These are phyloP conservation scores for Anethum foeniculum DNA, from an alignment of 140 eudicot genomes.

Conservation along the genomic window DNA sequence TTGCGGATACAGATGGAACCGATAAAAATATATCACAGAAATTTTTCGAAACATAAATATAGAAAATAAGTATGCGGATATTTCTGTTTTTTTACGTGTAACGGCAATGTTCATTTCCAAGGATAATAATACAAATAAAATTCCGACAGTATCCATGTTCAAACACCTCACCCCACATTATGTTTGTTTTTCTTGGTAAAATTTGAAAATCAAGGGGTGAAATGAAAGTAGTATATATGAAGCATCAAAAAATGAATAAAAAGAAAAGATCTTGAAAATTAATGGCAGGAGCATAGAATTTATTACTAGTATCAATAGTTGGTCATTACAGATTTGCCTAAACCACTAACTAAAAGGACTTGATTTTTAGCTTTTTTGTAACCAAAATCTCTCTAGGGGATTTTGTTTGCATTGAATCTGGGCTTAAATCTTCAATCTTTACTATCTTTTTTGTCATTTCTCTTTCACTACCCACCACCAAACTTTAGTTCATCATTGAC, in stretches of 20 bases:
- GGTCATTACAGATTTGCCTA: slow-evolving; percentile 1
- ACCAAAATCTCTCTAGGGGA: background rate
- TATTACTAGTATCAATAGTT: background rate
- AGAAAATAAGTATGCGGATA: too few relatives aligned
- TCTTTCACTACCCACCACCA: background rate
- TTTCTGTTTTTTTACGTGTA: background rate
- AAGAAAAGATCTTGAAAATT: background rate
- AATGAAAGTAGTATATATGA: background rate
- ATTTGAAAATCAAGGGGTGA: background rate
- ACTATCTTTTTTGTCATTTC: background rate
- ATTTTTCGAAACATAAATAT: too few relatives aligned
- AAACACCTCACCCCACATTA: background rate
- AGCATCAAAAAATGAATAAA: background rate
- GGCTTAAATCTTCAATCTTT: slow-evolving; percentile 3
- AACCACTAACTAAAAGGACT: background rate
- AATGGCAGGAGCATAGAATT: background rate
- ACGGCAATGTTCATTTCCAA: background rate
- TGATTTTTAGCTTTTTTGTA: background rate
- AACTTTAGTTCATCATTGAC: background rate
- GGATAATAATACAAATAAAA: background rate
- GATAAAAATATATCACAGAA: too few relatives aligned
- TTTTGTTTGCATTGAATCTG: background rate
- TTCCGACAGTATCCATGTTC: slow-evolving; percentile 5
- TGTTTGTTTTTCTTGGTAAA: background rate
- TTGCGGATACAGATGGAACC: too few relatives aligned